Conservation (phyloP, 305 asterid genomes). For the Fraxinus angustifolia region DNA sequence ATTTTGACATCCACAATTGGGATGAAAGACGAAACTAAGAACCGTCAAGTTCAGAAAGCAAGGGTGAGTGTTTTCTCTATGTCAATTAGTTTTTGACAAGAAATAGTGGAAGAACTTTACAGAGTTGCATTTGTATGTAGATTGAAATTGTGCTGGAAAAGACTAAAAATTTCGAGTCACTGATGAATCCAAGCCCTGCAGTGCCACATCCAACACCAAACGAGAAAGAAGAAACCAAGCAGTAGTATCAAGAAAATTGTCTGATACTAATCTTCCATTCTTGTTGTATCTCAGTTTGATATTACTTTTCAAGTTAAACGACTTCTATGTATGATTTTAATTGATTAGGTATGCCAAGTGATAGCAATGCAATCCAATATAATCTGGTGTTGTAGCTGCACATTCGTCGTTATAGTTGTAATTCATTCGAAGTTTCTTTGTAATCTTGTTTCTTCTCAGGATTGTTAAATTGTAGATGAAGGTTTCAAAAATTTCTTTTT, state of each 20-base stretch:
- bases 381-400: background rate
- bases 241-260: background rate
- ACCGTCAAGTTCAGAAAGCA: slow-evolving; percentile 70
- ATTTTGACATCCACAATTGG: slow-evolving; percentile 74
- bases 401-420: background rate
- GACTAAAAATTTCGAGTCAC: slow-evolving; percentile 60
- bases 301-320: background rate
- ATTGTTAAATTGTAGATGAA: background rate
- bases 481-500: background rate
- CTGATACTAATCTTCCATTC: background rate
- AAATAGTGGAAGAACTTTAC: background rate
- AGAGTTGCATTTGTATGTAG: slow-evolving; percentile 15
- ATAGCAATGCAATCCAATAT: background rate
- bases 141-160: slow-evolving; percentile 72
- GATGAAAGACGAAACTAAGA: slow-evolving; percentile 67
- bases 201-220: slow-evolving; percentile 28
- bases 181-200: slow-evolving; percentile 43
- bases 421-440: background rate
- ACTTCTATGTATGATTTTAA: background rate
- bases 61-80: slow-evolving; percentile 38
- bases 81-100: background rate
- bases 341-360: background rate
- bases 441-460: background rate
- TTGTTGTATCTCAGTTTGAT: background rate
- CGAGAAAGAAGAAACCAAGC: background rate